Percentiles rank a stretch among this genome's conserved stretches.
These are phyloP conservation scores for Dryadomyces quercivorus DNA, from an alignment of 2,329 filamentous ascomycete genomes.

Conservation along the genomic window DNA sequence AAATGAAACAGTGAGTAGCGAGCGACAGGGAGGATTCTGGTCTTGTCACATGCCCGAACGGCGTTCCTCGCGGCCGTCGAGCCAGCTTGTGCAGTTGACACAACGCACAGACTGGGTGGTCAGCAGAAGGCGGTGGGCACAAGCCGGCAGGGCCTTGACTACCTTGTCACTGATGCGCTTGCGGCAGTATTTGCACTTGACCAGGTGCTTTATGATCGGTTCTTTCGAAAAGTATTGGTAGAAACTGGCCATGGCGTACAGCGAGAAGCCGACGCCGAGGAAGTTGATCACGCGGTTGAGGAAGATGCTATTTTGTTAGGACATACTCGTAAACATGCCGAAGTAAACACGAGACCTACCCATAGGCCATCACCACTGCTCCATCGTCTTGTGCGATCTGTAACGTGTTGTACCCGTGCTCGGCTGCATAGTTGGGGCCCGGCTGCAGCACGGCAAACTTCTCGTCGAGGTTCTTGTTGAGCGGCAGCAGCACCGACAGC, in stretches of 20 bases:
- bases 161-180: conserved; percentile 53
- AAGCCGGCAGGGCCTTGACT: conserved; percentile 10
- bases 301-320: conserved; percentile 27
- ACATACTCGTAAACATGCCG: too few species aligned
- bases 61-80: conserved; percentile 35
- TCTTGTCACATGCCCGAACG: conserved; percentile 6
- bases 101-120: conserved; percentile 28
- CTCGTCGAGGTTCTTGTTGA: conserved; percentile 60
- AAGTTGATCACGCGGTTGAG: conserved; percentile 55
- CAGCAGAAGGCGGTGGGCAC: background rate
- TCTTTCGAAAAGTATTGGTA: conserved; percentile 52
- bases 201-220: conserved; percentile 57
- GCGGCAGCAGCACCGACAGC: conserved; percentile 54
- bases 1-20: background rate
- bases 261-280: conserved; percentile 47
- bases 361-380: conserved; percentile 60
- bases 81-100: conserved; percentile 38
- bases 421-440: conserved; percentile 40
- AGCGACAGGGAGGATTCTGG: background rate
- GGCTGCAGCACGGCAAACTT: conserved; percentile 55
- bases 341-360: conserved; percentile 31
- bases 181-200: conserved; percentile 57
- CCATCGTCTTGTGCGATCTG: conserved; percentile 58
- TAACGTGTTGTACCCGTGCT: conserved; percentile 56
- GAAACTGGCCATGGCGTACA: conserved; percentile 50